Conservation (phyloP, 2,329 filamentous ascomycete species). For the Colletotrichum sp. region DNA sequence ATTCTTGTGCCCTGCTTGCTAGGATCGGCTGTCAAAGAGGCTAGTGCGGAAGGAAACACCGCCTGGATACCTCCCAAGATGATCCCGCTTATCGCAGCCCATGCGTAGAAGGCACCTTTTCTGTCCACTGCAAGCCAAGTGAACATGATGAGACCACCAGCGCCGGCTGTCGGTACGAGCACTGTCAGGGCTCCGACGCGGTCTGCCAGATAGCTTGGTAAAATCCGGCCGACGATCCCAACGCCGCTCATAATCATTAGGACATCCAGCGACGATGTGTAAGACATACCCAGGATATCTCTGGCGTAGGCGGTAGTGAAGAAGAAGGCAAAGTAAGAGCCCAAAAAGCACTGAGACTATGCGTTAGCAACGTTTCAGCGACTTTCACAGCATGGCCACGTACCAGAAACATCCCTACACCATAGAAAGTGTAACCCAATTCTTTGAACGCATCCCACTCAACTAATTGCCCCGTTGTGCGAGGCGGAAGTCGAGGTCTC, state of each 20-base stretch:
- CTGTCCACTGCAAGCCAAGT: slow-evolving; percentile 32
- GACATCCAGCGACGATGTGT: slow-evolving; percentile 44
- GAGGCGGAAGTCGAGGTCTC: slow-evolving; percentile 45
- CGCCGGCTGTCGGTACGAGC: slow-evolving; percentile 41
- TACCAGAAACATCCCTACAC: slow-evolving; percentile 35
- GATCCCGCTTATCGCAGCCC: slow-evolving; percentile 32
- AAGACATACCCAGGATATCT: slow-evolving; percentile 36
- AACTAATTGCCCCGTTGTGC: slow-evolving; percentile 43
- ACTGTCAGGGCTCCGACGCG: slow-evolving; percentile 56
- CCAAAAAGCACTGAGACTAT: slow-evolving; percentile 48
- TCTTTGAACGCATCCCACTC: slow-evolving; percentile 53
- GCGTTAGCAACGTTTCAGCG: not conserved
- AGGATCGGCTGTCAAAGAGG: slow-evolving; percentile 44
- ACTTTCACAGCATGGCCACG: not conserved
- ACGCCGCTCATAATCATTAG: slow-evolving; percentile 59
- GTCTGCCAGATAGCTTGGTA: slow-evolving; percentile 54
- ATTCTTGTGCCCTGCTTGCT: slow-evolving; percentile 46
- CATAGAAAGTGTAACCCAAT: slow-evolving; percentile 42
- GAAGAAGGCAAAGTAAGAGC: slow-evolving; percentile 62
- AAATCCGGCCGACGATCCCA: slow-evolving; percentile 52
- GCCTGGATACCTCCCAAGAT: slow-evolving; percentile 31
- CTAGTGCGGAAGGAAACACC: slow-evolving; percentile 40
- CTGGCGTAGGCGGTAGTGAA: slow-evolving; percentile 59
- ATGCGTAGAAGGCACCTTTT: slow-evolving; percentile 28
- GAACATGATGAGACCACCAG: slow-evolving; percentile 27